Evolutionary conservation across 202 grass and related monocot species (phyloP), one percentile per base, ranked within the genome.

Genomic region (Schoenoplectus triqueter): DNA sequence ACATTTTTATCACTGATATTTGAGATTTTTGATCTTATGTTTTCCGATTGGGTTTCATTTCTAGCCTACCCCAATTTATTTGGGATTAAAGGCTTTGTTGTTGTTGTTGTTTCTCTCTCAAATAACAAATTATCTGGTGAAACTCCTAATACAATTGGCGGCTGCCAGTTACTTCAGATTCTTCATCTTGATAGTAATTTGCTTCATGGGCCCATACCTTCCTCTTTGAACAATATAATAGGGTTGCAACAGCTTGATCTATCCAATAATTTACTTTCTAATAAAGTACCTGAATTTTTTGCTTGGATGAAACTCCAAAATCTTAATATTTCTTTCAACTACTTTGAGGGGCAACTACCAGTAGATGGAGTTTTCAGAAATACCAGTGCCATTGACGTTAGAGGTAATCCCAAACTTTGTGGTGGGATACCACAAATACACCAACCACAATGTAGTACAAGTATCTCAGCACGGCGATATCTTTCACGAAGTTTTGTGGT

Each of bases 111-210:
- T 1, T 70, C 70, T 64, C 31, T 88, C 5, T 89, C 88, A 0
- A 80, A 81, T 31, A 92, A 92, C 18, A 88, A 48, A 65, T 31
- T 92, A 9, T 80, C 69, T 17, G 90, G 90, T 45, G 40, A 80
- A 52, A 84, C 88, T 83, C 90, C 90, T 1, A 61, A 52, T 1
- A 51, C n/a, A 0, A 51, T 92, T 0, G 82, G 41, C 2, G 51
- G 59, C 22, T 92, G 90, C n/a, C 68, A 89, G 44, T 5, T 67
- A 0, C 64, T 89, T 57, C 75, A 83, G 15, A 14, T 78, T 66
- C 80, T 89, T 69, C 31, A 67, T 70, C 81, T 92, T 49, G 46
- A 77, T 40, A 46, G 76, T 1, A 92, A 92, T 48, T 48, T 48
- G 4, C 46, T 48, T 48, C 1, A 48, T 48, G 46, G 46, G 3